Base-by-base conservation (phyloP, 1,284 basidiomycete species). In the Puccinia sorghi region DNA sequence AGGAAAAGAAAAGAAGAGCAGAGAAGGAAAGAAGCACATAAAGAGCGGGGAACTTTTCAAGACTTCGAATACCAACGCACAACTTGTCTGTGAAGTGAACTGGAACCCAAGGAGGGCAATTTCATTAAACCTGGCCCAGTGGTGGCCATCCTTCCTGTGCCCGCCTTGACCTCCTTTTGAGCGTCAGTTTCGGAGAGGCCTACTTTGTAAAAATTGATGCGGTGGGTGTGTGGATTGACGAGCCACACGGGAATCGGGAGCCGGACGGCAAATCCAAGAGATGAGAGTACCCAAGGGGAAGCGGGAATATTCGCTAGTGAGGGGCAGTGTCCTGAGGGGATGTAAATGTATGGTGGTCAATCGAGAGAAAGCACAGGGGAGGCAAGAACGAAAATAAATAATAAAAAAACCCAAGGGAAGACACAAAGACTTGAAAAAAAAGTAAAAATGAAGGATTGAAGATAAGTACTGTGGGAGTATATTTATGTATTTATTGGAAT, bases 61-160 rank as follows among this genome's bases (percentile, higher is more conserved):
- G 46, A 25, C 59, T 39, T 39, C 54, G 32, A 59, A 3, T 25
- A 61, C 37, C 56, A 61, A 61, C 59, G 59, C 32, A 61, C 59
- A 61, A 61, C 17, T 39, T 61, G 59, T 61, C 59, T 61, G 37
- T 61, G 37, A 61, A 61, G 59, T 41, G 59, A 37, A 41, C 59
- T 61, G 25, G 59, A 61, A 37, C n/a, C n/a, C n/a, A n/a, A n/a
- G n/a, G n/a, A n/a, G n/a, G n/a, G n/a, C n/a, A n/a, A n/a, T n/a
- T n/a, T n/a, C n/a, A n/a, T n/a, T n/a, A n/a, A n/a, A n/a, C n/a
- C n/a, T n/a, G n/a, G n/a, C n/a, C 59, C 59, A 17, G 59, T 61
- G 32, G 59, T 17, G 59, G 59, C 15, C 37, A 61, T 61, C 59
- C 27, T 17, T 61, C 20, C 32, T 37, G 13, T 41, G 9, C 32